Evolutionary conservation across 805 yeast genomes (phyloP).

Genomic region (Priceomyces haplophilus): DNA sequence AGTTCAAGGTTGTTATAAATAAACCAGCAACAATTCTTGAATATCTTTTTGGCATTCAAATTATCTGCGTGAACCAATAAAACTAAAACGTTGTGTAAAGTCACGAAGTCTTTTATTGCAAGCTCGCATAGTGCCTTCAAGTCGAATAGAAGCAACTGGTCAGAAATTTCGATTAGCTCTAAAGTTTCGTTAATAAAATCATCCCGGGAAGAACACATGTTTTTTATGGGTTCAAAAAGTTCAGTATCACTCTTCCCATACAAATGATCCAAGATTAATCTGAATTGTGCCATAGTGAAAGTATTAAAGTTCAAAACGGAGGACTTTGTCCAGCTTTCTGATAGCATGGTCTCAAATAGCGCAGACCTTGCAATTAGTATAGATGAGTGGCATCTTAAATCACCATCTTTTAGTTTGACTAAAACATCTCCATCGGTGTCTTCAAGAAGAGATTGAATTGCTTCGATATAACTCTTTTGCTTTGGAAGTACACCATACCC

Average conservation of each 20-base stretch:
- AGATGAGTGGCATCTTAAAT: conserved; percentile 45
- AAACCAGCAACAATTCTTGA: conserved; percentile 64
- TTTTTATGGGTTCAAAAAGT: conserved; percentile 34
- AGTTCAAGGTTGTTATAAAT: conserved; percentile 63
- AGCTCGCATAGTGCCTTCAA: conserved; percentile 62
- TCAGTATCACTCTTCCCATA: conserved; percentile 50
- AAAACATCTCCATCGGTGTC: conserved; percentile 38
- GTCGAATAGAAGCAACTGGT: conserved; percentile 58
- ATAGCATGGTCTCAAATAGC: conserved; percentile 59
- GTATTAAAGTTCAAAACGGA: conserved; percentile 41
- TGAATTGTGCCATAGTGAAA: conserved; percentile 42
- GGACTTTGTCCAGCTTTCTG: conserved; percentile 48
- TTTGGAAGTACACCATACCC: conserved; percentile 25
- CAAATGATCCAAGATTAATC: conserved; percentile 49
- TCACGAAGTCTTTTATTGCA: conserved; percentile 53
- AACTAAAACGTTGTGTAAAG: conserved; percentile 56
- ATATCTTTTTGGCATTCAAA: conserved; percentile 51
- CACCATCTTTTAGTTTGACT: conserved; percentile 48
- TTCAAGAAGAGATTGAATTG: conserved; percentile 17
- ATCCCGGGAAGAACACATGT: conserved; percentile 19
- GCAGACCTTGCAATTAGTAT: conserved; percentile 57
- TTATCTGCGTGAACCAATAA: conserved; percentile 54
- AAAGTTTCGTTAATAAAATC: conserved; percentile 53
- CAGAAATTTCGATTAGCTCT: conserved; percentile 58
- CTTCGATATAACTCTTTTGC: conserved; percentile 13